Conservation (phyloP, 768 basidiomycete species). For the Phlebiopsis flavidoalba region DNA sequence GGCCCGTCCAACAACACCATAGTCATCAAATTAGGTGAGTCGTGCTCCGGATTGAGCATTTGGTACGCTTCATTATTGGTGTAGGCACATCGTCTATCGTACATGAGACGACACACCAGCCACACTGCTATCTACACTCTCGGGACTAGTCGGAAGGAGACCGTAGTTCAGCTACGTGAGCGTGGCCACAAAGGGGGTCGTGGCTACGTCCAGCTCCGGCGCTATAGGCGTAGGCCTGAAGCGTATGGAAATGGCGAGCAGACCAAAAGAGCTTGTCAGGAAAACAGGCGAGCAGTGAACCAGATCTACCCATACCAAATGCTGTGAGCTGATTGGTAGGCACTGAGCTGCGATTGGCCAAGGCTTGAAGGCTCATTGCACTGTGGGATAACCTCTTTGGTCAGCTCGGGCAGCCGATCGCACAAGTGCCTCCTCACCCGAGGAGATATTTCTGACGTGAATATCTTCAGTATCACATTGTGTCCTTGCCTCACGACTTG, state of each 20-base stretch:
- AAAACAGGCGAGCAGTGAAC: slow-evolving; percentile 68
- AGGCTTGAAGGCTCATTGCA: slow-evolving; percentile 90
- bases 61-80: background rate
- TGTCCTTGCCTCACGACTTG: background rate
- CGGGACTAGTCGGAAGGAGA: slow-evolving; percentile 90
- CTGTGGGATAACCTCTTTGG: slow-evolving; percentile 97
- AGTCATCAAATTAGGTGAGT: slow-evolving; percentile 30
- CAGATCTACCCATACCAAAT: background rate
- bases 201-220: slow-evolving; percentile 93
- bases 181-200: slow-evolving; percentile 92
- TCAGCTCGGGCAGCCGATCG: slow-evolving; percentile 91
- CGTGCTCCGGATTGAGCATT: background rate
- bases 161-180: slow-evolving; percentile 69
- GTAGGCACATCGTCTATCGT: slow-evolving; percentile 95
- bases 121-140: slow-evolving; percentile 83
- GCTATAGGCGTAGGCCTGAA: slow-evolving; percentile 96
- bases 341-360: slow-evolving; percentile 96
- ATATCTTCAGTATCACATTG: slow-evolving; percentile 20
- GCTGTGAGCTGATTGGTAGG: slow-evolving; percentile 46
- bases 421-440: slow-evolving; percentile 91
- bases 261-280: slow-evolving; percentile 83
- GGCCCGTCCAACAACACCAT: slow-evolving; percentile 23
- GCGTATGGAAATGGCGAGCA: slow-evolving; percentile 77
- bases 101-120: slow-evolving; percentile 89
- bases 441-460: slow-evolving; percentile 94